These are phyloP conservation scores for Corniculantispora saksenae DNA, from an alignment of 2,329 filamentous ascomycete genomes.

Conservation along the genomic window DNA sequence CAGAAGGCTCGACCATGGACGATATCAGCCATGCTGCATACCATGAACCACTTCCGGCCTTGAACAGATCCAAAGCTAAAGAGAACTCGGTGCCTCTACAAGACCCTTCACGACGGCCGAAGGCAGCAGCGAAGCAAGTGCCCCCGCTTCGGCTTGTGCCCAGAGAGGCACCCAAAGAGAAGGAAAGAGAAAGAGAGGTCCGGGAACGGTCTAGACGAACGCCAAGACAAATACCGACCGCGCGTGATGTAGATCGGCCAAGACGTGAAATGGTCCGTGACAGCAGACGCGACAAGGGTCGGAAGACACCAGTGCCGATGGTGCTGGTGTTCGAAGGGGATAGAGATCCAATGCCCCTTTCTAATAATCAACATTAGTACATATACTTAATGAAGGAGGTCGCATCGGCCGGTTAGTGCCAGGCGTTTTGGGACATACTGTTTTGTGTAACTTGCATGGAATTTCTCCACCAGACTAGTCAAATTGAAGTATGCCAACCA, in stretches of 20 bases:
- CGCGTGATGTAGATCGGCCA: not conserved
- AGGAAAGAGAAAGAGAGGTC: not conserved
- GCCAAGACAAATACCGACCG: not conserved
- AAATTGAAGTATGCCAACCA: no score
- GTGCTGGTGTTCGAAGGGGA: not conserved
- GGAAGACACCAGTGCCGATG: not conserved
- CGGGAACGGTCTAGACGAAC: not conserved
- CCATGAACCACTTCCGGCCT: not conserved
- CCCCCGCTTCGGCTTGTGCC: not conserved
- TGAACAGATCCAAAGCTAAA: slow-evolving; percentile 2
- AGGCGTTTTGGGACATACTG: not conserved
- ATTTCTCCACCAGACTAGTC: not conserved
- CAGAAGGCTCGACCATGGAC: not conserved
- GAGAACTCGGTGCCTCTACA: not conserved
- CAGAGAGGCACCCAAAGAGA: not conserved
- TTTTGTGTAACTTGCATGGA: not conserved
- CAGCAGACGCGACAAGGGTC: not conserved
- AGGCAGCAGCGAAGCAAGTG: slow-evolving; percentile 7
- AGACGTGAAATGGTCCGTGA: not conserved
- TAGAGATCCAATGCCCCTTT: not conserved
- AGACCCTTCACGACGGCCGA: slow-evolving; percentile 5
- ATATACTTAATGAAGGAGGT: not conserved
- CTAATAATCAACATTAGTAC: not conserved
- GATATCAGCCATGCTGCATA: not conserved
- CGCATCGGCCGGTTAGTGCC: not conserved